Percentiles rank a stretch among this genome's conserved stretches.
These are phyloP conservation scores for Amylostereum areolatum DNA, from an alignment of 1,284 basidiomycete species.

Conservation along the genomic window DNA sequence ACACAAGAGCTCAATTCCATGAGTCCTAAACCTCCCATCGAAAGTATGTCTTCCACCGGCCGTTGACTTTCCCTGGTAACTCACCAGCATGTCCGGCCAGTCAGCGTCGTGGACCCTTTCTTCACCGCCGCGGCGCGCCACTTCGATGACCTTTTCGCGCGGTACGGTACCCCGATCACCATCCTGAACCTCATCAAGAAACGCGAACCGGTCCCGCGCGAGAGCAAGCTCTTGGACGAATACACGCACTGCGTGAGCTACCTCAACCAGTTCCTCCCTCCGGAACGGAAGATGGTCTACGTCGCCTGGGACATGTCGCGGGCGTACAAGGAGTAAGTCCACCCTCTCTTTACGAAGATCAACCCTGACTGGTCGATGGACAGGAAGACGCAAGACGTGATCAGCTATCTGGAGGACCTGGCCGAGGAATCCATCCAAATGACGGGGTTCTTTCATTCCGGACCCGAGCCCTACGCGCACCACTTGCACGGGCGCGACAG, in stretches of 20 bases:
- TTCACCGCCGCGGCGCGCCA: constrained; percentile 91
- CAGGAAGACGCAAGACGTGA: constrained; percentile 94
- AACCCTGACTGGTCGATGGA: constrained; percentile 2
- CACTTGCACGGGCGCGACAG: constrained; percentile 43
- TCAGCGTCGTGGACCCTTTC: constrained; percentile 93
- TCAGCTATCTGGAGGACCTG: constrained; percentile 91
- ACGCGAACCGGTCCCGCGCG: constrained; percentile 75
- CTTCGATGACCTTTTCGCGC: constrained; percentile 87
- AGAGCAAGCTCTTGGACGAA: constrained; percentile 90
- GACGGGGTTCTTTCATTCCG: constrained; percentile 93
- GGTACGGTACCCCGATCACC: constrained; percentile 89
- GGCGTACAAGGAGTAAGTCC: constrained; percentile 76
- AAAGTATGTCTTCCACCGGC: constrained; percentile 54
- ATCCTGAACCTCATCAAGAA: constrained; percentile 97
- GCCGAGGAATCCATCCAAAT: constrained; percentile 91
- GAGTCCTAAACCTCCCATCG: constrained; percentile 90
- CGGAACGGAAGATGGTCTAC: constrained; percentile 84
- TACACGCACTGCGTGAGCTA: constrained; percentile 92
- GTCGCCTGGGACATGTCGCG: constrained; percentile 96
- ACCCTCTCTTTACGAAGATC: neutral
- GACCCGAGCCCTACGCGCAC: constrained; percentile 72
- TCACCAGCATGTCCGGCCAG: constrained; percentile 32
- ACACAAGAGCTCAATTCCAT: constrained; percentile 90
- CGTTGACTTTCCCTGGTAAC: neutral
- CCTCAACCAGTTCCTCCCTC: constrained; percentile 92